Evolutionary conservation across 495 filamentous ascomycete species (phyloP), one percentile per base, ranked within the genome.

Genomic region (Cercophora sp.): DNA sequence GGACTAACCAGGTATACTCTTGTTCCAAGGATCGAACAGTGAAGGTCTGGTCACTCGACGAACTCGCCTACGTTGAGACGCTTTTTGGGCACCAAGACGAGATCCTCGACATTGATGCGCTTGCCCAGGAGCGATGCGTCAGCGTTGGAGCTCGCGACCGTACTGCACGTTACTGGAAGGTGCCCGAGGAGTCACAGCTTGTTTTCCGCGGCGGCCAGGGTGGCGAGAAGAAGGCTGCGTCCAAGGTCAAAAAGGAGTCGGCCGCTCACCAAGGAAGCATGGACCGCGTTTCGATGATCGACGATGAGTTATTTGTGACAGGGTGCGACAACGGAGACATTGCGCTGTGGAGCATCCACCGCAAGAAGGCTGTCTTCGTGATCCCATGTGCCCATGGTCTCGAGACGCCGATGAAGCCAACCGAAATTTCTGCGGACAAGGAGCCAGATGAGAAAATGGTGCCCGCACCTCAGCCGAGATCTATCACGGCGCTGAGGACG

Each of bases 111-210:
- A 78, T 98, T 47, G 84, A 87, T 32, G 88, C 91, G 5, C 78
- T 95, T 59, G 83, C 81, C 10, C 81, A 87, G 48, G 93, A 98
- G 69, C 84, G 89, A 27, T 96, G 93, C 66, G 77, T 97, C 47
- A 89, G 84, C 55, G 93, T 95, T 16, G 93, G 93, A 52, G 58
- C 86, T 24, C 78, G 92, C 43, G 93, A 98, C 64, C 85, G 92
- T 19, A 96, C 93, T 0, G 91, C 91, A n/a, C 78, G 93, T 24
- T 69, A 96, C 54, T 98, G 93, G 93, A 98, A 97, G 67, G 91
- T 97, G 2, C 84, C 90, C 22, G 93, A 98, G 51, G 93, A 98
- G 63, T 87, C 85, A 1, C 94, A 97, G 63, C 78, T 97, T 4
- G 91, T 97, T 1, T 98, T 97, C 70, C 85, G 92, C 32, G 92